Percentiles rank a stretch among this genome's conserved stretches.
Evolutionary conservation across 352 stramenopile species (phyloP).

Genomic region (Aphanomyces euteiches): DNA sequence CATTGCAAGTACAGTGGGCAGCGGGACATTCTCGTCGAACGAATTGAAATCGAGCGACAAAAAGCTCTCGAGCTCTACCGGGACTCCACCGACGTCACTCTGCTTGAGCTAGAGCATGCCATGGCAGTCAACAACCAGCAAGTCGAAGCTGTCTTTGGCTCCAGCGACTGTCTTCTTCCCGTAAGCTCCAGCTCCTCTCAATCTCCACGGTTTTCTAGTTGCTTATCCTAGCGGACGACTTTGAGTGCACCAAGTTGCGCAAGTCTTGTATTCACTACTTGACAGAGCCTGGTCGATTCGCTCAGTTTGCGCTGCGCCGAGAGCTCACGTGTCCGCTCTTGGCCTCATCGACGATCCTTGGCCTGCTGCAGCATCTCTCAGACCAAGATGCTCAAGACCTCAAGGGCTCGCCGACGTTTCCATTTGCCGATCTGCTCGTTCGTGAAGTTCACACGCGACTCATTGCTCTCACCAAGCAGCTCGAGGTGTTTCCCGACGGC

Average conservation of each 20-base stretch:
- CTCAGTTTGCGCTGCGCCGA: conserved; percentile 60
- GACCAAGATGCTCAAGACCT: conserved; percentile 56
- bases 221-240: conserved; percentile 67
- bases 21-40: conserved; percentile 37
- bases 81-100: conserved; percentile 47
- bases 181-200: background rate
- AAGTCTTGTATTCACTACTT: conserved; percentile 57
- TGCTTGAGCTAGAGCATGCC: conserved; percentile 55
- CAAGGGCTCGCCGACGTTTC: conserved; percentile 40
- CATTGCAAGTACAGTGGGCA: conserved; percentile 58
- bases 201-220: conserved; percentile 27
- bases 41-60: conserved; percentile 44
- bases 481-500: conserved; percentile 2
- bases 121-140: conserved; percentile 50
- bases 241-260: conserved; percentile 55
- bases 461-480: conserved; percentile 42
- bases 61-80: conserved; percentile 49
- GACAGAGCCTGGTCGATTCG: conserved; percentile 42
- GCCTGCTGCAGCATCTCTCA: conserved; percentile 53
- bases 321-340: conserved; percentile 75
- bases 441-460: conserved; percentile 63
- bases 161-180: conserved; percentile 65
- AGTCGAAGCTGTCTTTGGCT: conserved; percentile 64
- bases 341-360: conserved; percentile 55
- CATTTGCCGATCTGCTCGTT: conserved; percentile 52